Evolutionary conservation across 2,329 filamentous ascomycete genomes (phyloP), one percentile per base, ranked within the genome.

Genomic region (Trichoderma sp.): DNA sequence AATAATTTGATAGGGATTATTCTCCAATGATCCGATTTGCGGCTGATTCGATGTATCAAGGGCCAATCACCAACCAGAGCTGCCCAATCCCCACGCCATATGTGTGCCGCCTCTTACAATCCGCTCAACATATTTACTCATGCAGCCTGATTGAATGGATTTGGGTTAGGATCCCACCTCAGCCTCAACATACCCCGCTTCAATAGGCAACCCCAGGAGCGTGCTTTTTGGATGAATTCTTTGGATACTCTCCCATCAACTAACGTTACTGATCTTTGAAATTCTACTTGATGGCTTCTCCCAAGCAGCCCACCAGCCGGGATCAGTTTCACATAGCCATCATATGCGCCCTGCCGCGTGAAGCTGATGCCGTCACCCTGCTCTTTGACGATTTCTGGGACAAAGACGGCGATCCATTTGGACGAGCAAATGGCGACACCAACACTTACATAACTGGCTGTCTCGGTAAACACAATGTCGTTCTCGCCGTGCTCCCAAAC

Each of bases 371-470:
- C 0, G 70, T 74, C 0, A 60, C 19, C 5, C 53, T 72, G 9
- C 50, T 75, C 1, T 68, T 77, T 2, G 75, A 78, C 35, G 56
- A 74, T 22, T 73, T 73, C 39, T 78, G 73, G 74, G 74, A 76
- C 6, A 68, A 70, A 1, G 35, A 68, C 7, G 68, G 66, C 45
- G 65, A 72, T 9, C 5, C 32, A 1, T 75, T 74, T 17, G 72
- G 74, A 1, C 70, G 71, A 32, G 72, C 72, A 0, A 10, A 8
- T 0, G 72, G 74, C 2, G 77, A 79, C 39, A 15, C 15, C 0
- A 78, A 79, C 54, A 63, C n/a, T 0, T 80, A 79, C 59, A 70
- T 67, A 0, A 73, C 72, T 1, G 78, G 77, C 0, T 73, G 74
- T 0, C 73, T 79, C 1, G 74, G 74, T 1, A 65, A 68, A 4